Base-by-base conservation (phyloP, 225 moss, liverwort and hornwort species). In the Lunularia cruciata region DNA sequence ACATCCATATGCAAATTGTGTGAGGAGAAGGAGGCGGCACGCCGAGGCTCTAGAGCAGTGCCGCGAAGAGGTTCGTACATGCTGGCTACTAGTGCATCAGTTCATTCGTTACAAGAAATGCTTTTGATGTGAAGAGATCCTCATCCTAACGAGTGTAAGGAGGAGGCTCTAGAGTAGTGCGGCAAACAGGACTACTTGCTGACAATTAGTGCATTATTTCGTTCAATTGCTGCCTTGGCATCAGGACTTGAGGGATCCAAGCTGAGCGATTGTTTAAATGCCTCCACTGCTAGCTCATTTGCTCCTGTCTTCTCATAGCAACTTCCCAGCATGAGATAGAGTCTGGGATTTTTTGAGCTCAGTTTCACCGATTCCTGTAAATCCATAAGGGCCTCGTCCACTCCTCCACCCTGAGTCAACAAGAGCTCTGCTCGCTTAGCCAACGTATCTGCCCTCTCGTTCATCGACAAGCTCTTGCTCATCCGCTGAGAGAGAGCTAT, bases 381-480 rank as follows among this genome's bases (percentile, higher is more conserved):
- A 54, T 82, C 79, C 12, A 67, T 57, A 14, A 82, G 71, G 33
- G 83, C 82, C 23, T 67, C 71, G 49, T 74, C 70, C 14, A 82
- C 46, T 28, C 75, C 75, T 56, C 60, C 71, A n/a, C 65, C 60
- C 69, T 77, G 79, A 40, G 55, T 72, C 31, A 85, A 63, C 23
- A 68, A 28, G 22, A 85, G 73, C 58, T 77, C 80, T 51, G 72
- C 82, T 42, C 82, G 54, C 54, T 85, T 79, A 11, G 68, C 60
- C 68, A 85, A 61, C 36, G 82, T 78, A 35, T 82, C 85, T 5
- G 79, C 79, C 40, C 79, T 76, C 38, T 85, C 85, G 28, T 57
- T 61, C 35, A 38, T 55, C 15, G 85, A 57, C 5, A 85, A 68
- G 37, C 57, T 74, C 43, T 68, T 71, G n/a, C 22, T 12, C n/a